Percentiles rank a stretch among this genome's conserved stretches.
phyloP scores from a whole-genome alignment of 495 filamentous ascomycete genomes.

The Xylaria grammica region DNA sequence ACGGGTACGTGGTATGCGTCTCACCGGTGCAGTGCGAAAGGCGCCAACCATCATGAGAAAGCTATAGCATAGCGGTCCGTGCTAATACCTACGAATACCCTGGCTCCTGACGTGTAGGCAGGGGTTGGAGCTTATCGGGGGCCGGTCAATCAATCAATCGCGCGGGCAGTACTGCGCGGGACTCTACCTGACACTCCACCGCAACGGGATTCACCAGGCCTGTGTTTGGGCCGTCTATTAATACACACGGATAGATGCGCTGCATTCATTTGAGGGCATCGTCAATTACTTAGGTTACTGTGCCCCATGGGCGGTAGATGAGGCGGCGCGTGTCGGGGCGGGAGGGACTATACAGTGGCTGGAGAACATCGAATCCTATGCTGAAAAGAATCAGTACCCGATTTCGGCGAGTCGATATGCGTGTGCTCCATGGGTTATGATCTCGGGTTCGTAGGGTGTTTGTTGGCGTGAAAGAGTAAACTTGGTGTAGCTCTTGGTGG shows the following conservation, averaged over 20 bases:
- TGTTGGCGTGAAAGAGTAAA: background rate
- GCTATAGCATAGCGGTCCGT: too few species aligned
- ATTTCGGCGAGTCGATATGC: background rate
- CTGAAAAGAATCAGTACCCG: background rate
- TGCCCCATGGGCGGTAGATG: conserved; percentile 19
- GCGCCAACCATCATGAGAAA: background rate
- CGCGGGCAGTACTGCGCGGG: background rate
- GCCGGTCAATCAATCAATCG: conserved; percentile 12
- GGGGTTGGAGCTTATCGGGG: background rate
- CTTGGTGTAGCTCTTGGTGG: background rate
- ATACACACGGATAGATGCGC: background rate
- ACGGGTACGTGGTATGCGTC: too few species aligned
- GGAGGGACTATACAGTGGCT: background rate
- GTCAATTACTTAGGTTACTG: background rate
- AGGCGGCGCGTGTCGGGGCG: conserved; percentile 2
- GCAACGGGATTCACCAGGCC: conserved; percentile 19
- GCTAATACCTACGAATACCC: too few species aligned
- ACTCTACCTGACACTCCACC: background rate
- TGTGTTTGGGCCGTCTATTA: conserved; percentile 18
- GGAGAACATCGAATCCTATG: background rate
- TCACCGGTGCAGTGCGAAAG: too few species aligned
- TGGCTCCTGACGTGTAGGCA: too few species aligned
- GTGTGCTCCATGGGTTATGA: too few species aligned
- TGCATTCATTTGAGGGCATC: background rate
- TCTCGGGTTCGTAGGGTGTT: background rate